Base-by-base conservation (phyloP, 2,329 filamentous ascomycete species). In the Plenodomus lindquistii region DNA sequence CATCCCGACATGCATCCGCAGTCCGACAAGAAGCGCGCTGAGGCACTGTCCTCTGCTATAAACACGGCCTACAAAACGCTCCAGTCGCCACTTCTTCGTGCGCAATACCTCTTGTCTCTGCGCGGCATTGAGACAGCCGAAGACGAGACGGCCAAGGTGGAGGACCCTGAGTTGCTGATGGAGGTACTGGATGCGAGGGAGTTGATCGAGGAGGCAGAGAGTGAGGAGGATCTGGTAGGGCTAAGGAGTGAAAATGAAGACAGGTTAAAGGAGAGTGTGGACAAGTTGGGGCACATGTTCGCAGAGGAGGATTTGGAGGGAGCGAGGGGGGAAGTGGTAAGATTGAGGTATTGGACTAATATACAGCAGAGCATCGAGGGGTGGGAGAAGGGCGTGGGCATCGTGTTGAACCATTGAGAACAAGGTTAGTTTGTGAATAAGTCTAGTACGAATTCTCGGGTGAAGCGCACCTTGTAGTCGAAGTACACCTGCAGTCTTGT, bases 51-150 rank as follows among this genome's bases (percentile, higher is more conserved):
- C 9, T 83, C 90, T 7, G 81, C 84, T 20, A 92, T 97, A 71
- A 97, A 97, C 78, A 87, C 91, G 58, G 94, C 94, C 0, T 97
- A 95, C 80, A 87, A 85, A 65, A 96, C 92, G 2, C 82, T 99
- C 0, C 77, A 83, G 41, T 84, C 87, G 60, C 92, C 94, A 15
- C 77, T 99, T 11, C 73, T 83, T 40, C 84, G 94, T 19, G 92
- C 93, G n/a, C 91, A 97, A 71, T 96, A 97, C 70, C 76, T 97
- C 5, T 81, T 97, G 0, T 73, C 75, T 3, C 75, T 87, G 42
- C 81, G 86, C 35, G 90, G 86, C 0, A 81, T 92, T 17, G 89
- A 96, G 66, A 85, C 94, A 0, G 85, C 85, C 1, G 84, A 86
- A 60, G 91, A 97, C 64, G 91, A 95, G 74, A 82, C 81, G 2